These are phyloP conservation scores for Stemphylium beticola DNA, from an alignment of 2,329 filamentous ascomycete genomes.

Conservation along the genomic window DNA sequence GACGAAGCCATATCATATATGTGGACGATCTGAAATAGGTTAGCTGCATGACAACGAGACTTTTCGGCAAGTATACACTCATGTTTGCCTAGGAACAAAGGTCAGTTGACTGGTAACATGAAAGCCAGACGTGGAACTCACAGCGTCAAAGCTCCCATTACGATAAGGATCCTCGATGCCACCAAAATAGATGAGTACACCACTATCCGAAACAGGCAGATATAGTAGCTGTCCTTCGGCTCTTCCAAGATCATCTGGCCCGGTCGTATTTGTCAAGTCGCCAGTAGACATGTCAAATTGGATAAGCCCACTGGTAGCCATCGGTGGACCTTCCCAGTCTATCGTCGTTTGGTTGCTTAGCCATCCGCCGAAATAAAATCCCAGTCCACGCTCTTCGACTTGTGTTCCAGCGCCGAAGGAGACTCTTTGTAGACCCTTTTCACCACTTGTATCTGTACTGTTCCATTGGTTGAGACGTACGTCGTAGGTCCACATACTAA, in stretches of 20 bases:
- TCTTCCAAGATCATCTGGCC: constrained; percentile 59
- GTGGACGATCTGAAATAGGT: constrained; percentile 54
- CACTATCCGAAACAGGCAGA: constrained; percentile 64
- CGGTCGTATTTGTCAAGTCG: constrained; percentile 60
- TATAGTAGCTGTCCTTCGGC: constrained; percentile 68
- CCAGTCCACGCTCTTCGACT: constrained; percentile 61
- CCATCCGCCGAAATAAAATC: constrained; percentile 70
- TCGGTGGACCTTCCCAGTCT: constrained; percentile 57
- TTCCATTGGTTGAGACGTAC: constrained; percentile 64
- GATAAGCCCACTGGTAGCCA: constrained; percentile 61
- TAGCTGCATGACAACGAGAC: constrained; percentile 30
- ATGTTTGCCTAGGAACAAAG: constrained; percentile 40
- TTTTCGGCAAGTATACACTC: constrained; percentile 32
- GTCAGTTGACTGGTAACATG: constrained; percentile 3
- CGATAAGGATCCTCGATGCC: constrained; percentile 58
- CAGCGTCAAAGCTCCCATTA: constrained; percentile 55
- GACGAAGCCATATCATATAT: constrained; percentile 66
- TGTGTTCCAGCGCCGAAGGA: constrained; percentile 65
- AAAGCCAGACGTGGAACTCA: constrained; percentile 18
- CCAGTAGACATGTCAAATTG: constrained; percentile 63
- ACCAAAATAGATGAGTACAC: constrained; percentile 68
- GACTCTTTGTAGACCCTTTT: constrained; percentile 52
- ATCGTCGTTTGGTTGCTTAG: constrained; percentile 61
- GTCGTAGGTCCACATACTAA: constrained; percentile 65
- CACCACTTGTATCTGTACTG: constrained; percentile 49